Conservation (phyloP, 2,329 filamentous ascomycete species). For the Alternaria longipes region DNA sequence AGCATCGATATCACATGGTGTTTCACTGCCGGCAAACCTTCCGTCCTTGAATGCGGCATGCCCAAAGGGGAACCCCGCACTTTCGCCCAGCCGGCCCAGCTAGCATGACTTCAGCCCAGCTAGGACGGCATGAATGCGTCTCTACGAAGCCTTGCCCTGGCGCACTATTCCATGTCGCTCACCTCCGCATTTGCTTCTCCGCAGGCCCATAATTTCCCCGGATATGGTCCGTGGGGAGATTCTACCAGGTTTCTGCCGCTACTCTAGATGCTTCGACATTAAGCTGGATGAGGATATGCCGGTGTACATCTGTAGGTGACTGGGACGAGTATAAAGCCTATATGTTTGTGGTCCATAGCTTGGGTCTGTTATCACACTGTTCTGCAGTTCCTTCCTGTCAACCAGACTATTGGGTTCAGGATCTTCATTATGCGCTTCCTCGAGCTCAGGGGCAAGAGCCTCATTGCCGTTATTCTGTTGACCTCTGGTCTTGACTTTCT, state of each 20-base stretch:
- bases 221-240: slow-evolving; percentile 2
- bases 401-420: neutral
- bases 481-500: slow-evolving; percentile 27
- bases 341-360: neutral
- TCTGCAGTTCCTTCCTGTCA: neutral
- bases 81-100: slow-evolving; percentile 14
- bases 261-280: slow-evolving; percentile 2
- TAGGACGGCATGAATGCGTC: neutral
- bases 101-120: slow-evolving; percentile 8
- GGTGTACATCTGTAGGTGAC: slow-evolving; percentile 5
- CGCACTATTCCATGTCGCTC: neutral
- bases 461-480: slow-evolving; percentile 22
- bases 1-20: neutral
- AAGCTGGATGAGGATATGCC: slow-evolving; percentile 17
- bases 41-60: slow-evolving; percentile 11
- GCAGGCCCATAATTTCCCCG: slow-evolving; percentile 23
- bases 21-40: slow-evolving; percentile 7
- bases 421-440: slow-evolving; percentile 16
- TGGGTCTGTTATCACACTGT: neutral
- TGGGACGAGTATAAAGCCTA: slow-evolving; percentile 11
- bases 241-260: neutral
- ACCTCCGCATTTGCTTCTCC: slow-evolving; percentile 18
- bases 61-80: slow-evolving; percentile 17
- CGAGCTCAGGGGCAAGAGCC: slow-evolving; percentile 26
- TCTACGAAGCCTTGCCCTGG: slow-evolving; percentile 1